A percentile compares a stretch with the other conserved stretches of the same genome.
These are phyloP conservation scores for Chaetomiaceae sp. DNA, from an alignment of 2,329 filamentous ascomycete species.

Conservation along the genomic window DNA sequence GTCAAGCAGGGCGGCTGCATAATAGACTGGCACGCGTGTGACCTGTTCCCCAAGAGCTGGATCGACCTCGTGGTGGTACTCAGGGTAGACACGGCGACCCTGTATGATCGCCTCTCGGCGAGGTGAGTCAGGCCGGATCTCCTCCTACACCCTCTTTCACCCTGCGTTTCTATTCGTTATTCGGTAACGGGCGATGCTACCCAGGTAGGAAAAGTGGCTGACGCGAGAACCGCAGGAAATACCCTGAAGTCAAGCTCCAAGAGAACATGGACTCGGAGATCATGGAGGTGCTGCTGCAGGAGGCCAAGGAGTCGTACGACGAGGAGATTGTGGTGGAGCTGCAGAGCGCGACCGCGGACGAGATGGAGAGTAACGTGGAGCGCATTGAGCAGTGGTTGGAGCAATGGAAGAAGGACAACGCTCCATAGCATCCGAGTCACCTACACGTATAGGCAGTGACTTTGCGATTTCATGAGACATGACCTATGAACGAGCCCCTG, in stretches of 20 bases:
- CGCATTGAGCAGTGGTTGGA: slow-evolving; percentile 75
- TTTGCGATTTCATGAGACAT: neutral
- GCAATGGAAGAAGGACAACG: slow-evolving; percentile 66
- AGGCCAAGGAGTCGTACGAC: slow-evolving; percentile 81
- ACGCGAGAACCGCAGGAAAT: slow-evolving; percentile 52
- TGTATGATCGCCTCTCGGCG: slow-evolving; percentile 77
- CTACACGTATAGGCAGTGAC: neutral
- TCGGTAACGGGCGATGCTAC: neutral
- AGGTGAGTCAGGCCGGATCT: slow-evolving; percentile 43
- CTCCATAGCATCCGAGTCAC: neutral
- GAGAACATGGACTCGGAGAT: slow-evolving; percentile 97
- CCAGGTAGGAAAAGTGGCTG: neutral
- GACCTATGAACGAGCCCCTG: neutral
- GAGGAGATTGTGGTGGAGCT: slow-evolving; percentile 85
- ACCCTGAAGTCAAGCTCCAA: slow-evolving; percentile 80
- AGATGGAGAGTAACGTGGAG: slow-evolving; percentile 85
- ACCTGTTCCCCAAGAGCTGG: slow-evolving; percentile 88
- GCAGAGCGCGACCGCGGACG: slow-evolving; percentile 70
- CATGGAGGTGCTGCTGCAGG: slow-evolving; percentile 88
- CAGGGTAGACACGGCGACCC: slow-evolving; percentile 67
- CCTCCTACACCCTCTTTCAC: neutral
- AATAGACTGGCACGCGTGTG: slow-evolving; percentile 97
- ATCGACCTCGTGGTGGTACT: slow-evolving; percentile 93
- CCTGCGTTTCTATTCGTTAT: neutral
- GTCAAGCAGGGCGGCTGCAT: slow-evolving; percentile 73